A percentile compares a stretch with the other conserved stretches of the same genome.
Conservation (phyloP, 441 rosid species). For the Melastoma candidum region DNA sequence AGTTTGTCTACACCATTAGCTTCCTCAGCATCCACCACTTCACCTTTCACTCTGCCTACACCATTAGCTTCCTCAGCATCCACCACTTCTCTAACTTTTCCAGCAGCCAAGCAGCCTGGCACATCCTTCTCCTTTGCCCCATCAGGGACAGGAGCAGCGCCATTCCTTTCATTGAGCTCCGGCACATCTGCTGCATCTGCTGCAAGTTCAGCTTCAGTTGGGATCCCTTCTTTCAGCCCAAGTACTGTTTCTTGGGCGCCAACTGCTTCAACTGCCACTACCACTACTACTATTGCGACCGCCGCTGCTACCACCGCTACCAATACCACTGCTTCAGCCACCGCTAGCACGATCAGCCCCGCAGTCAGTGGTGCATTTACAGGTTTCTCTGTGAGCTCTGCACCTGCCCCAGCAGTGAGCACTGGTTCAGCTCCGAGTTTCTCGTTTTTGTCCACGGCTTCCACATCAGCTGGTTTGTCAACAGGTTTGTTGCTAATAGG, state of each 20-base stretch:
- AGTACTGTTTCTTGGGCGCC: no score
- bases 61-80: conserved; percentile 21
- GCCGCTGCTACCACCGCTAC: background rate
- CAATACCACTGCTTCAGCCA: conserved; percentile 9
- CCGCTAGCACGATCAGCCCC: conserved; percentile 21
- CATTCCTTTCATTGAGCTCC: conserved; percentile 18
- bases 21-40: conserved; percentile 16
- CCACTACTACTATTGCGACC: conserved; percentile 4
- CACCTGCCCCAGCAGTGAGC: conserved; percentile 38
- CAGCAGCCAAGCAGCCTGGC: no score
- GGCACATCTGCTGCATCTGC: conserved; percentile 3
- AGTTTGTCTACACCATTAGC: conserved; percentile 14
- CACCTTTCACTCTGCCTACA: conserved; percentile 4
- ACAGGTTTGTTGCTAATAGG: background rate
- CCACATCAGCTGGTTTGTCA: conserved; percentile 25
- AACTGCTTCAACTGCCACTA: no score
- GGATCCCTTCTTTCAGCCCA: no score
- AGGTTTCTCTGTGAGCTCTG: conserved; percentile 33
- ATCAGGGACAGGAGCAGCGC: conserved; percentile 11
- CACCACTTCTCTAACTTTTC: background rate
- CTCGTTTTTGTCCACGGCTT: conserved; percentile 37
- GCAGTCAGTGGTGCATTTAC: conserved; percentile 21
- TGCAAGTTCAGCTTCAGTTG: background rate
- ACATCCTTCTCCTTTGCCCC: no score
- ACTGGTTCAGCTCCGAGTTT: conserved; percentile 46